These are phyloP conservation scores for Arxiozyma slooffiae DNA, from an alignment of 1,139 yeast species.

Conservation along the genomic window DNA sequence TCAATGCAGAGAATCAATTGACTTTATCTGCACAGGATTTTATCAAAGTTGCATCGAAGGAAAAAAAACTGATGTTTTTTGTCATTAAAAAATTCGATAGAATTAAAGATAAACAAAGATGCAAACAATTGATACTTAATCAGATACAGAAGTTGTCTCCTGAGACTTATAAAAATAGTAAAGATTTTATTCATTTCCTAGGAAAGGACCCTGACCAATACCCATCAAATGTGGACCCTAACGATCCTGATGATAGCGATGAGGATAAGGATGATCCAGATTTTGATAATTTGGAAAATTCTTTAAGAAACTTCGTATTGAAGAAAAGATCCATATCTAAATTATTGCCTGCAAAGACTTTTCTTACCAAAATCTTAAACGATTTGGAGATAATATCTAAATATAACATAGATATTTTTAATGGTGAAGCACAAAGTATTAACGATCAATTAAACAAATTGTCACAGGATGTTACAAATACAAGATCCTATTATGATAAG, in stretches of 20 bases:
- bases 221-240: slow-evolving; percentile 17
- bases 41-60: slow-evolving; percentile 81
- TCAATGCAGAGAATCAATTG: slow-evolving; percentile 91
- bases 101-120: slow-evolving; percentile 68
- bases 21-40: slow-evolving; percentile 92
- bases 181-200: slow-evolving; percentile 90
- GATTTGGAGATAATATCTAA: slow-evolving; percentile 57
- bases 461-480: slow-evolving; percentile 54
- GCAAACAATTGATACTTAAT: slow-evolving; percentile 65
- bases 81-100: slow-evolving; percentile 89
- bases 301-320: slow-evolving; percentile 74
- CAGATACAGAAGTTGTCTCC: slow-evolving; percentile 88
- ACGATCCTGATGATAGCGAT: slow-evolving; percentile 34
- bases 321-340: slow-evolving; percentile 87
- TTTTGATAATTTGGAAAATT: slow-evolving; percentile 76
- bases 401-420: slow-evolving; percentile 50
- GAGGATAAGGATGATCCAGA: slow-evolving; percentile 40
- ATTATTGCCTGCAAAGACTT: slow-evolving; percentile 84
- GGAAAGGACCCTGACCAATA: slow-evolving; percentile 23
- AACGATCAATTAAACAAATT: slow-evolving; percentile 43
- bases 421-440: slow-evolving; percentile 40
- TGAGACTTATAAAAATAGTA: slow-evolving; percentile 76
- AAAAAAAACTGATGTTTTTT: slow-evolving; percentile 83
- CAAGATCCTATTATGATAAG: slow-evolving; percentile 42
- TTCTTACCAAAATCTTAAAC: slow-evolving; percentile 53